Evolutionary conservation across 371 early-diverging fungal species (phyloP).

Genomic region (Mortierella sp.): DNA sequence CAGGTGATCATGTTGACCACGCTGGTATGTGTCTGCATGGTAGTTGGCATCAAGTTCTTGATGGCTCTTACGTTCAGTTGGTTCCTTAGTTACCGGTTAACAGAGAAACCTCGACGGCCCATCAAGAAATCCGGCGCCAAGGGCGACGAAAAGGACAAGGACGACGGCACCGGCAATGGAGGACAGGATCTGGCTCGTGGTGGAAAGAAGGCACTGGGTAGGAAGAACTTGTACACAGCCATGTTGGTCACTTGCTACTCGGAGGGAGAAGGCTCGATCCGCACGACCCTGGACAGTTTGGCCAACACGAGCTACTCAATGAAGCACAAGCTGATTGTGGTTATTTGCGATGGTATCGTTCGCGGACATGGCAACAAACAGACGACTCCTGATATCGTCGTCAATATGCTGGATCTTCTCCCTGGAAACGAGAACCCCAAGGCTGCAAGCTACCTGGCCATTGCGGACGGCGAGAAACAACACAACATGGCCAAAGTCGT

Average conservation of each 20-base stretch:
- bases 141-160: slow-evolving; percentile 36
- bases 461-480: slow-evolving; percentile 91
- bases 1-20: slow-evolving; percentile 71
- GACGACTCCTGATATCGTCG: slow-evolving; percentile 83
- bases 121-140: slow-evolving; percentile 16
- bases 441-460: slow-evolving; percentile 86
- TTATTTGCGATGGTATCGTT: slow-evolving; percentile 66
- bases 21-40: slow-evolving; percentile 69
- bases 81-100: slow-evolving; percentile 62
- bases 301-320: slow-evolving; percentile 75
- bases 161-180: slow-evolving; percentile 9
- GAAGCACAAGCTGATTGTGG: slow-evolving; percentile 69
- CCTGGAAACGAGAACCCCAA: slow-evolving; percentile 65
- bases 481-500: slow-evolving; percentile 94
- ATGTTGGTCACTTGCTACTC: slow-evolving; percentile 84
- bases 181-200: slow-evolving; percentile 51
- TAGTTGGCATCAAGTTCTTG: slow-evolving; percentile 75
- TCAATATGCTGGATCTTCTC: slow-evolving; percentile 76
- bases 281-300: slow-evolving; percentile 88
- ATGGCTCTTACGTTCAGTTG: slow-evolving; percentile 78
- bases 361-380: slow-evolving; percentile 69
- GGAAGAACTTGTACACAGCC: slow-evolving; percentile 60
- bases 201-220: slow-evolving; percentile 25
- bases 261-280: slow-evolving; percentile 83
- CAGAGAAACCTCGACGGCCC: slow-evolving; percentile 33